A percentile compares a stretch with the other conserved stretches of the same genome.
These are phyloP conservation scores for Globisporangium cylindrosporum DNA, from an alignment of 352 stramenopile species.

Conservation along the genomic window DNA sequence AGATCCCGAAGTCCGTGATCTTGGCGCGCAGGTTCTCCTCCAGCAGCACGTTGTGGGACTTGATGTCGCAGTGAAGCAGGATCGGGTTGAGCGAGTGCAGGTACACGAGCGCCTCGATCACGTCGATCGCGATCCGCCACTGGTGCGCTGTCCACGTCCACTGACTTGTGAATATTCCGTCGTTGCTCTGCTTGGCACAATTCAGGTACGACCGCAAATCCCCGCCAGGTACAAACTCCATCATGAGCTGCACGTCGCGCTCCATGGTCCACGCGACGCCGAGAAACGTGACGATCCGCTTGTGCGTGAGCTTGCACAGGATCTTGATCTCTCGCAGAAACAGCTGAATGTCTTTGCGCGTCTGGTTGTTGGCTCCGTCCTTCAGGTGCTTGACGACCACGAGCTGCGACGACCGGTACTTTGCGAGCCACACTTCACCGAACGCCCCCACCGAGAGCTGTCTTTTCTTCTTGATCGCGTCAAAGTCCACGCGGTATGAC, in stretches of 20 bases:
- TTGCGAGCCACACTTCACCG: constrained; percentile 25
- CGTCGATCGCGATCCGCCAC: constrained; percentile 40
- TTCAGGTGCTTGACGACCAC: constrained; percentile 15
- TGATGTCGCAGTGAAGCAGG: constrained; percentile 40
- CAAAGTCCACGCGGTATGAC: constrained; percentile 15
- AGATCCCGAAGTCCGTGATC: constrained; percentile 42
- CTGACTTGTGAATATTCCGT: constrained; percentile 25
- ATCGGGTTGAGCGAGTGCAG: constrained; percentile 38
- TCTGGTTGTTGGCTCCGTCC: constrained; percentile 2
- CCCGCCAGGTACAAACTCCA: constrained; percentile 21
- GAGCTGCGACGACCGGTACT: constrained; percentile 10
- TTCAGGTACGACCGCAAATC: constrained; percentile 16
- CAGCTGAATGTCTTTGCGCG: constrained; percentile 1
- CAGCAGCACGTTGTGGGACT: constrained; percentile 39
- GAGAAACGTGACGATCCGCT: constrained; percentile 21
- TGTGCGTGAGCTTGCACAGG: constrained; percentile 11
- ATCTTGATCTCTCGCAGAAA: constrained; percentile 18
- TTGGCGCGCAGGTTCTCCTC: constrained; percentile 34
- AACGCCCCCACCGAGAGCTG: constrained; percentile 20
- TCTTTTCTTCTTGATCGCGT: constrained; percentile 8
- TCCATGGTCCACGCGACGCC: constrained; percentile 23
- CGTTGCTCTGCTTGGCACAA: neutral
- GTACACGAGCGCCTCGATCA: constrained; percentile 48
- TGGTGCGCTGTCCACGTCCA: constrained; percentile 46
- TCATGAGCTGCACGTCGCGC: constrained; percentile 18